Percentiles rank a stretch among this genome's conserved stretches.
Conservation (phyloP, 441 rosid species). For the Flueggea neowawraea region DNA sequence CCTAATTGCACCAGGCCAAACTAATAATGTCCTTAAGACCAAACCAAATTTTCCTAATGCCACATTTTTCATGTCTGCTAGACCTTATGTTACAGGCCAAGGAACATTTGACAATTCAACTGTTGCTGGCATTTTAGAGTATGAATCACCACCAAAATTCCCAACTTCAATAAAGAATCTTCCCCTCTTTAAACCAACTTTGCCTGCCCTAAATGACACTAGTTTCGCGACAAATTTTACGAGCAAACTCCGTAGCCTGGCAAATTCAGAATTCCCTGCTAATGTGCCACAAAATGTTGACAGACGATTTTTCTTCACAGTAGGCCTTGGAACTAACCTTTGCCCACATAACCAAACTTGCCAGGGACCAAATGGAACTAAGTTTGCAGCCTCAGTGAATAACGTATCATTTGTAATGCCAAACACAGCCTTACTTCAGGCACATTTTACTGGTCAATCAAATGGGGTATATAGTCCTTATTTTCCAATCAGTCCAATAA, state of each 20-base stretch:
- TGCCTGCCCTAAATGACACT: too few relatives aligned
- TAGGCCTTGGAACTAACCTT: constrained; percentile 57
- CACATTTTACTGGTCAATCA: constrained; percentile 44
- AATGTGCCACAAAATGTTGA: constrained; percentile 57
- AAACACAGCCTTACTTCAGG: too few relatives aligned
- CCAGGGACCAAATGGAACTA: constrained; percentile 57
- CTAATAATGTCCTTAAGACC: constrained; percentile 64
- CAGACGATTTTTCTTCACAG: constrained; percentile 44
- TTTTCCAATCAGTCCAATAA: constrained; percentile 53
- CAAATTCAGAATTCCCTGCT: constrained; percentile 45
- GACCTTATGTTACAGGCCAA: constrained; percentile 63
- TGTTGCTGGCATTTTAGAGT: constrained; percentile 51
- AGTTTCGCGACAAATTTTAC: constrained; percentile 48
- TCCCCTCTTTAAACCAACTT: constrained; percentile 28
- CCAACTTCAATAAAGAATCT: constrained; percentile 10
- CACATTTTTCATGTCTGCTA: constrained; percentile 56
- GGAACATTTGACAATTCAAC: constrained; percentile 70
- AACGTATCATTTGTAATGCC: constrained; percentile 55
- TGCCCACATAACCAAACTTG: constrained; percentile 64
- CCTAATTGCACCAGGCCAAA: constrained; percentile 64
- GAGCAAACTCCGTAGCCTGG: constrained; percentile 48
- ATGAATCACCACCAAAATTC: constrained; percentile 34
- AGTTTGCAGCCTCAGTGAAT: constrained; percentile 62
- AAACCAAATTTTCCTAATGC: constrained; percentile 44
- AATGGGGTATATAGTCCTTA: constrained; percentile 42